These are phyloP conservation scores for Klebsormidium nitens DNA, from an alignment of 139 green algal genomes.

Conservation along the genomic window DNA sequence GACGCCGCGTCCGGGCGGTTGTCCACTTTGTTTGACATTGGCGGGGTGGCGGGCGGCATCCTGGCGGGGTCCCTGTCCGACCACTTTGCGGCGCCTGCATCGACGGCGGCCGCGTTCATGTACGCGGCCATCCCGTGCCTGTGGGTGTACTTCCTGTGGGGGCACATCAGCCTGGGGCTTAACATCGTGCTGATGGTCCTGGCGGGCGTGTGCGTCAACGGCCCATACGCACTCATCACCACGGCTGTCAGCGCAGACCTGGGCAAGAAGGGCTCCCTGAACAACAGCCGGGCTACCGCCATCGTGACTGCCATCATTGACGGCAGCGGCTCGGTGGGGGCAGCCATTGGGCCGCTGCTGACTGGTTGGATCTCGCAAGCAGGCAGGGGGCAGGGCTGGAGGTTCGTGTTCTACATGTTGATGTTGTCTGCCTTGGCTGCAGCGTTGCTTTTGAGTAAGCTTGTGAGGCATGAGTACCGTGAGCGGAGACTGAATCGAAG, in stretches of 20 bases:
- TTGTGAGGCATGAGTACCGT: too few species aligned
- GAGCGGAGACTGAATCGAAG: too few species aligned
- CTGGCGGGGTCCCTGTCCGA: constrained; percentile 84
- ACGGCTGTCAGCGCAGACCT: constrained; percentile 91
- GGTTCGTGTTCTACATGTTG: constrained; percentile 29
- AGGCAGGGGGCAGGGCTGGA: constrained; percentile 44
- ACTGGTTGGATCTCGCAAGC: constrained; percentile 72
- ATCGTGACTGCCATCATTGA: constrained; percentile 97
- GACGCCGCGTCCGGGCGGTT: constrained; percentile 65
- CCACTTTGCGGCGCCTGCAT: constrained; percentile 54
- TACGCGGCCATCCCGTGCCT: constrained; percentile 71
- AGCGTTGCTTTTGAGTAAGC: constrained; percentile 3
- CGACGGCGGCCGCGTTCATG: constrained; percentile 71
- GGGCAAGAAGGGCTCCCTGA: constrained; percentile 82
- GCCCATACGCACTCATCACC: constrained; percentile 94
- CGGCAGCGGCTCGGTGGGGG: constrained; percentile 87
- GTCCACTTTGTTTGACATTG: constrained; percentile 88
- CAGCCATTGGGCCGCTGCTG: constrained; percentile 81
- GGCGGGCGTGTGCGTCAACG: constrained; percentile 89
- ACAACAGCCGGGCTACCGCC: constrained; percentile 76
- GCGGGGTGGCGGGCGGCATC: constrained; percentile 79
- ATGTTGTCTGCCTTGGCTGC: constrained; percentile 22
- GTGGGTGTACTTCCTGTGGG: constrained; percentile 70
- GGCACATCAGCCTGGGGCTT: constrained; percentile 41
- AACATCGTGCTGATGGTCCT: constrained; percentile 84